phyloP scores from a whole-genome alignment of 2,329 filamentous ascomycete species.

The Geosmithia flava region DNA sequence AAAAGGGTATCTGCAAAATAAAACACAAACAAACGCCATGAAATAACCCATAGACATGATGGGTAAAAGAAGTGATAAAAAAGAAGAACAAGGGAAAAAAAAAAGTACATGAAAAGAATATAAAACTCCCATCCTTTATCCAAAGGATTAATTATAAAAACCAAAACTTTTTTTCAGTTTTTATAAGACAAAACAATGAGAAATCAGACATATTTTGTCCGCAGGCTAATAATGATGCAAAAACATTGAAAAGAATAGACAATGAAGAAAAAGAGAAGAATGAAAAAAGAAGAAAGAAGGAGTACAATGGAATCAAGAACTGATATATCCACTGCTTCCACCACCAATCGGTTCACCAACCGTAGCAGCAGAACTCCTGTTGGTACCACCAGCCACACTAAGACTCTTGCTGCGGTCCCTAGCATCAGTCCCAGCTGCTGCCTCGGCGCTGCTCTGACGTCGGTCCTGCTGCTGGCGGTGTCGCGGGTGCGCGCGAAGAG shows the following conservation, averaged over 20 bases:
- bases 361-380: constrained; percentile 25
- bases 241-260: too few species aligned
- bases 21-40: neutral
- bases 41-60: neutral
- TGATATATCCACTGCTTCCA: constrained; percentile 2
- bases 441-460: constrained; percentile 15
- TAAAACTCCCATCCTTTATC: too few species aligned
- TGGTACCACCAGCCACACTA: constrained; percentile 12
- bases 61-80: neutral
- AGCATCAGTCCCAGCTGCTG: constrained; percentile 14
- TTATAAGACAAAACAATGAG: too few species aligned
- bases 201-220: too few species aligned
- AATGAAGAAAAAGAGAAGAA: neutral
- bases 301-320: neutral
- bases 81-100: neutral
- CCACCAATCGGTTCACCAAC: constrained; percentile 14
- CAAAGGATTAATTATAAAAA: too few species aligned
- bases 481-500: neutral
- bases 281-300: neutral
- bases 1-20: neutral
- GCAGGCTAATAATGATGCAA: neutral
- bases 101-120: too few species aligned
- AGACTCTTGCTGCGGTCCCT: constrained; percentile 18
- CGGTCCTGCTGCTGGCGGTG: neutral
- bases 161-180: too few species aligned